Conservation (phyloP, 176 grass and related monocot species). For the Bonia amplexicaulis region DNA sequence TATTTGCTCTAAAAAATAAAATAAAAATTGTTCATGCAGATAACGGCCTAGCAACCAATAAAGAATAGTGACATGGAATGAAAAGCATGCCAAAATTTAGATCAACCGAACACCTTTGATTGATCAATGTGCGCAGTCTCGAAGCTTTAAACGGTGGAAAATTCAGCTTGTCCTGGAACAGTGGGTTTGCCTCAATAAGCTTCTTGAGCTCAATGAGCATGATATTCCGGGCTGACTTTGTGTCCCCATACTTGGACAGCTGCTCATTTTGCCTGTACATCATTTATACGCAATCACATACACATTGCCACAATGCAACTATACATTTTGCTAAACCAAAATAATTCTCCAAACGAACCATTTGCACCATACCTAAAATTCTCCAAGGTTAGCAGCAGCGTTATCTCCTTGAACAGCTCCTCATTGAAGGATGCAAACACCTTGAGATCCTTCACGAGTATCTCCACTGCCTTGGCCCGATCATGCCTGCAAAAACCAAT, state of each 20-base stretch:
- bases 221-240: slow-evolving; percentile 97
- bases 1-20: not conserved
- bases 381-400: slow-evolving; percentile 91
- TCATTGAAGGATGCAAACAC: slow-evolving; percentile 99
- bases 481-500: slow-evolving; percentile 67
- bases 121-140: slow-evolving; percentile 91
- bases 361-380: slow-evolving; percentile 70
- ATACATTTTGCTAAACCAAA: slow-evolving; percentile 17
- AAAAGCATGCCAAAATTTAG: slow-evolving; percentile 12
- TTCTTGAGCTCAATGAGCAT: slow-evolving; percentile 99
- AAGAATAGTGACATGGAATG: not conserved
- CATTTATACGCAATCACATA: slow-evolving; percentile 9
- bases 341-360: slow-evolving; percentile 5
- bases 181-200: slow-evolving; percentile 89
- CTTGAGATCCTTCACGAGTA: slow-evolving; percentile 99
- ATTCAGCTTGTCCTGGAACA: slow-evolving; percentile 93
- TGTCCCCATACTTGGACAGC: slow-evolving; percentile 97
- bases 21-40: not conserved
- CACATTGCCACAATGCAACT: not conserved
- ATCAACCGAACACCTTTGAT: slow-evolving; percentile 71
- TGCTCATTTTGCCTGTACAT: slow-evolving; percentile 94
- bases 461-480: slow-evolving; percentile 89
- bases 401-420: slow-evolving; percentile 99
- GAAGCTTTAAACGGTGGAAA: slow-evolving; percentile 98
- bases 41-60: not conserved